Conservation (phyloP, 768 basidiomycete species). For the Russula sp. region DNA sequence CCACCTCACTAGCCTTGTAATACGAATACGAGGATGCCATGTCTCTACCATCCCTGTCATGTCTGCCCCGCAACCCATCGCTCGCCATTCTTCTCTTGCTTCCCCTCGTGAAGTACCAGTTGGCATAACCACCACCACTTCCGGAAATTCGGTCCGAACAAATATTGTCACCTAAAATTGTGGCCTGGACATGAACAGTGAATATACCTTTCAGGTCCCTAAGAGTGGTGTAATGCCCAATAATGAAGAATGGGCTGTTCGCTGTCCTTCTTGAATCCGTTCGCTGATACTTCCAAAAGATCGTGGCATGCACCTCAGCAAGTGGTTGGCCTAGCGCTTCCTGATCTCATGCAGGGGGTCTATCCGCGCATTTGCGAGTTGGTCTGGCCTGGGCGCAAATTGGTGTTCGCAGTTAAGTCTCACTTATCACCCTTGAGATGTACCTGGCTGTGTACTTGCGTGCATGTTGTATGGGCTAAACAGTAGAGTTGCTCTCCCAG, state of each 20-base stretch:
- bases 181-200: too few relatives aligned
- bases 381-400: background rate
- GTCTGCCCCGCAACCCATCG: too few relatives aligned
- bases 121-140: background rate
- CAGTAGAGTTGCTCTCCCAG: background rate
- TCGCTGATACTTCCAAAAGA: background rate
- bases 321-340: conserved; percentile 1
- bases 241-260: background rate
- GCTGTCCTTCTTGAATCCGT: background rate
- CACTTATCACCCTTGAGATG: background rate
- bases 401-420: background rate
- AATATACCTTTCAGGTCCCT: too few relatives aligned
- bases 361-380: background rate
- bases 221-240: background rate
- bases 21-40: too few relatives aligned
- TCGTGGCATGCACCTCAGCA: too few relatives aligned
- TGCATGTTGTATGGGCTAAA: conserved; percentile 1
- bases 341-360: conserved; percentile 5
- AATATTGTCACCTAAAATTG: too few relatives aligned
- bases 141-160: background rate
- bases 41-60: too few relatives aligned
- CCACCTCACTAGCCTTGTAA: too few relatives aligned
- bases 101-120: too few relatives aligned
- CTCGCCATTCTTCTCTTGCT: too few relatives aligned
- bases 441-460: background rate